Percentiles rank a stretch among this genome's conserved stretches.
phyloP scores from a whole-genome alignment of 371 early-diverging fungal species.

The Rhizopus stolonifer region DNA sequence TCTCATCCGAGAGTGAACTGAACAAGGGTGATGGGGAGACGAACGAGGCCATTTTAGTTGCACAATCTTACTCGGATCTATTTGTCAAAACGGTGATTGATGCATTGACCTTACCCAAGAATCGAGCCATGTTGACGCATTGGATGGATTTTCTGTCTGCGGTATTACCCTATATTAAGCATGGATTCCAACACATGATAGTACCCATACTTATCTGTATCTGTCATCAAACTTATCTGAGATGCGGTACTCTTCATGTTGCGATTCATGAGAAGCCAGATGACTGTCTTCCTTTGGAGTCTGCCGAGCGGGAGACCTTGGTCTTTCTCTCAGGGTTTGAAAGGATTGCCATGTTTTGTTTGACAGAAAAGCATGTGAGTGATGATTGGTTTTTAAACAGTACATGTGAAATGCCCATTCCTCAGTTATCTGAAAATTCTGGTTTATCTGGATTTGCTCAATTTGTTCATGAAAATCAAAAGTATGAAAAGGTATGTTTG shows the following conservation, averaged over 20 bases:
- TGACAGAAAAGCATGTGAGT: conserved; percentile 45
- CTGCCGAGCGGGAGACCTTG: conserved; percentile 55
- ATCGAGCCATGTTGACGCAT: conserved; percentile 68
- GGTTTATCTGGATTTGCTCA: conserved; percentile 33
- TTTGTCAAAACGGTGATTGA: conserved; percentile 65
- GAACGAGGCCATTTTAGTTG: conserved; percentile 29
- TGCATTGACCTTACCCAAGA: conserved; percentile 56
- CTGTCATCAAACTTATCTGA: conserved; percentile 60
- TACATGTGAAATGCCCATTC: conserved; percentile 17
- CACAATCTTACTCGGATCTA: conserved; percentile 43
- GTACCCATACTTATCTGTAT: conserved; percentile 64
- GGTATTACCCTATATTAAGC: conserved; percentile 60
- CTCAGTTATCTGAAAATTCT: conserved; percentile 22
- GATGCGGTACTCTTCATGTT: conserved; percentile 38
- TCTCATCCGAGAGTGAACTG: conserved; percentile 6
- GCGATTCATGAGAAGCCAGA: conserved; percentile 33
- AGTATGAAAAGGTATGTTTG: conserved; percentile 28
- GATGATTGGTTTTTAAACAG: conserved; percentile 36
- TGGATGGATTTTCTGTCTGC: conserved; percentile 78
- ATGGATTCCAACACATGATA: conserved; percentile 60
- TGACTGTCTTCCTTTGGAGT: conserved; percentile 3
- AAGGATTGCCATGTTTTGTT: conserved; percentile 60
- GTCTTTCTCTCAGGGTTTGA: conserved; percentile 66
- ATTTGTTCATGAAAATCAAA: conserved; percentile 26
- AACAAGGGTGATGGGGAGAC: background rate